Evolutionary conservation across 441 rosid species (phyloP), one percentile per base, ranked within the genome.

Genomic region (Populus trichocarpa): DNA sequence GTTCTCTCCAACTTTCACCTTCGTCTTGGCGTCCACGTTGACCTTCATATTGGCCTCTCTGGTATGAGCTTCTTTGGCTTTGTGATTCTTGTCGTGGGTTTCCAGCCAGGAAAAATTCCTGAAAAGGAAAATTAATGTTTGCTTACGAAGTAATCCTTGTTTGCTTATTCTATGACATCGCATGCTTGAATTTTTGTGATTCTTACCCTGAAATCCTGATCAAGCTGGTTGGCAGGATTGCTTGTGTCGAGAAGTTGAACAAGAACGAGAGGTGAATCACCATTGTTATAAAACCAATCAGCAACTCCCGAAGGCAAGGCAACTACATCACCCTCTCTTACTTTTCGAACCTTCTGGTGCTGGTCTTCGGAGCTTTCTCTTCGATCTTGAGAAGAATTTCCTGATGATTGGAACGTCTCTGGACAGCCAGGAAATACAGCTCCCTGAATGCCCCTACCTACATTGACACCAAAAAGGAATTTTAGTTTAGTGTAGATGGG

Each of bases 221-320:
- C 96, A n/a, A 93, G 98, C 79, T 92, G 98, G 88, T 93, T 95
- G 69, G 78, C 84, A 22, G 35, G 77, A 85, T 87, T 92, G 83
- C 88, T 73, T 25, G 85, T 71, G 85, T 93, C 91, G 3, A 90
- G 36, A 64, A 93, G 85, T 57, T 64, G 23, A 42, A 93, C 83
- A 13, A 86, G 80, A 30, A 93, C 72, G 69, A 95, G 85, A 7
- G 87, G 92, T 20, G 75, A 22, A 30, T 85, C 73, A 46, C 89
- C 96, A 16, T 89, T 81, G 82, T 95, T 95, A 84, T 90, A 91
- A 78, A 76, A 22, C 97, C 97, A 95, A 23, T 89, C 88, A 66
- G 92, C 84, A 2, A 87, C 89, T 22, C 99, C 98, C 0, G 87
- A 77, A 0, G 93, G 93, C 57, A 84, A 4, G 23, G 85, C 95